These are phyloP conservation scores for Nitzschia inconspicua DNA, from an alignment of 108 stramenopile genomes.

Conservation along the genomic window DNA sequence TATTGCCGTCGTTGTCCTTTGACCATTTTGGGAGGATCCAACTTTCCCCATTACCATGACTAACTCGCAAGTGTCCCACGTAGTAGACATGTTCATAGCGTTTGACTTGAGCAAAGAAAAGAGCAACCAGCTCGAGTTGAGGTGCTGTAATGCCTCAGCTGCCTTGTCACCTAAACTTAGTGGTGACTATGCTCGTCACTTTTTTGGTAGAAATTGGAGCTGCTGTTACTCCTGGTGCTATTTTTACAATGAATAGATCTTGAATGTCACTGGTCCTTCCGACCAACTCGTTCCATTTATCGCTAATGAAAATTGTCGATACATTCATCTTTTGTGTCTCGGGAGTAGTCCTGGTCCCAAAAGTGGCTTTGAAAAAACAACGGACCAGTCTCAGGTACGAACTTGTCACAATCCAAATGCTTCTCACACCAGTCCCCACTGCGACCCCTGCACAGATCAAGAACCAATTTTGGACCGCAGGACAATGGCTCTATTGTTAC, in stretches of 20 bases:
- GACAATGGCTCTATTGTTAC: no score
- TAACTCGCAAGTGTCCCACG: constrained; percentile 20
- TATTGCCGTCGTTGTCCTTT: constrained; percentile 21
- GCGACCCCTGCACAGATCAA: constrained; percentile 15
- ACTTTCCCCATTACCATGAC: constrained; percentile 20
- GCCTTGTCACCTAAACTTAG: constrained; percentile 12
- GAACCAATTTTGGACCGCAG: background rate
- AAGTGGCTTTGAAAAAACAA: constrained; percentile 9
- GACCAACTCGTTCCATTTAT: constrained; percentile 23
- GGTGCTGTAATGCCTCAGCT: constrained; percentile 13
- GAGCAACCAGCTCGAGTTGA: constrained; percentile 15
- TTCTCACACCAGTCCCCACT: constrained; percentile 19
- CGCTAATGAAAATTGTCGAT: constrained; percentile 12
- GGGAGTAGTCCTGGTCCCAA: constrained; percentile 20
- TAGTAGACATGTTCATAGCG: constrained; percentile 7
- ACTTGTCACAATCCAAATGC: constrained; percentile 14
- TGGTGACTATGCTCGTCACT: background rate
- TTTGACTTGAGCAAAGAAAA: constrained; percentile 11
- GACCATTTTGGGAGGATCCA: constrained; percentile 10
- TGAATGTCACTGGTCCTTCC: constrained; percentile 11
- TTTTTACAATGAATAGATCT: constrained; percentile 21
- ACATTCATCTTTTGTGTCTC: constrained; percentile 9
- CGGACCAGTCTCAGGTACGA: constrained; percentile 12
- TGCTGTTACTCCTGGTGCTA: constrained; percentile 2
- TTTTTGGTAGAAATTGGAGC: background rate